These are phyloP conservation scores for Pestalotiopsis sp. DNA, from an alignment of 2,329 filamentous ascomycete genomes.

Conservation along the genomic window DNA sequence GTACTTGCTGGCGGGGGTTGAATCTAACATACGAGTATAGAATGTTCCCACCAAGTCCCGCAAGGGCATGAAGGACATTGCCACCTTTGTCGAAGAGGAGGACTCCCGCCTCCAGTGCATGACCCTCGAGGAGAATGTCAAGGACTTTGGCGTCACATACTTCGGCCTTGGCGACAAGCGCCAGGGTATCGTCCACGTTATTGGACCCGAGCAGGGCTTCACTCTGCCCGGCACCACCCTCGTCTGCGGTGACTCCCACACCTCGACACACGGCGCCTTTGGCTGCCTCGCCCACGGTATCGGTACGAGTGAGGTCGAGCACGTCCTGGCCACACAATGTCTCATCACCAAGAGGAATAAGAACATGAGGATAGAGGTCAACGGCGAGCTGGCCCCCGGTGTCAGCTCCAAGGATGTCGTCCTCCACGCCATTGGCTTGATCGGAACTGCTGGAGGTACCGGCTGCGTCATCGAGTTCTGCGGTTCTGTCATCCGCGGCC, in stretches of 20 bases:
- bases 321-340: constrained; percentile 95
- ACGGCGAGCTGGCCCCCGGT: constrained; percentile 85
- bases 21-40: constrained; percentile 46
- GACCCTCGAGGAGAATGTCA: constrained; percentile 96
- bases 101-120: constrained; percentile 93
- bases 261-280: constrained; percentile 96
- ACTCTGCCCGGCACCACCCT: constrained; percentile 96
- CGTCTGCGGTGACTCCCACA: constrained; percentile 97
- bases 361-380: constrained; percentile 97
- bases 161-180: constrained; percentile 96
- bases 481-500: constrained; percentile 83
- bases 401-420: constrained; percentile 97
- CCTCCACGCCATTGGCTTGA: constrained; percentile 88
- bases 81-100: constrained; percentile 90
- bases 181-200: constrained; percentile 98
- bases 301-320: constrained; percentile 97
- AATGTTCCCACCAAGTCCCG: constrained; percentile 92
- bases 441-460: constrained; percentile 93
- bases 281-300: constrained; percentile 95
- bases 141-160: constrained; percentile 94
- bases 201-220: constrained; percentile 98
- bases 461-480: constrained; percentile 97
- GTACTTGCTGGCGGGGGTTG: not conserved
- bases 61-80: constrained; percentile 92
- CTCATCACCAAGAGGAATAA: constrained; percentile 94